Percentiles rank a stretch among this genome's conserved stretches.
Conservation (phyloP, 306 rosid genomes). For the Castanea mollissima region DNA sequence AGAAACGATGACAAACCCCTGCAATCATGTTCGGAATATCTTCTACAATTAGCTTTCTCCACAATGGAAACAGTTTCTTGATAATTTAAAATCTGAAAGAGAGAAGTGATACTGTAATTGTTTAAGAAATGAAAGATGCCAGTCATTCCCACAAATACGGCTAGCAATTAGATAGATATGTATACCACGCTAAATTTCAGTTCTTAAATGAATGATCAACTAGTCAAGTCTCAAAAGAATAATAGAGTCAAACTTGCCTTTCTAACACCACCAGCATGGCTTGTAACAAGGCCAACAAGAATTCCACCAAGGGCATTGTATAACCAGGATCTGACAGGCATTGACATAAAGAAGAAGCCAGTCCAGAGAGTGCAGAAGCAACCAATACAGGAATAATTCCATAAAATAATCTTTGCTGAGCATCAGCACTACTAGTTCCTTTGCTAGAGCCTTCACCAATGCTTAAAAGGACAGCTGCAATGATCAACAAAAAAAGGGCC, state of each 20-base stretch:
- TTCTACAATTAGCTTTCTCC: conserved; percentile 5
- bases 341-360: conserved; percentile 94
- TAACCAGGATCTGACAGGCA: conserved; percentile 84
- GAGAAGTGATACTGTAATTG: neutral
- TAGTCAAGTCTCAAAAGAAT: neutral
- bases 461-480: conserved; percentile 89
- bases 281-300: conserved; percentile 90
- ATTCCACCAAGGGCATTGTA: conserved; percentile 95
- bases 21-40: conserved; percentile 38
- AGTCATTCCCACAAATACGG: conserved; percentile 2
- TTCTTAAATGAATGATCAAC: neutral
- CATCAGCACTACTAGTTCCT: conserved; percentile 45
- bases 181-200: neutral
- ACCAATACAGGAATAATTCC: conserved; percentile 90
- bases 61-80: neutral
- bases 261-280: conserved; percentile 91
- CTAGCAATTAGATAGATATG: neutral
- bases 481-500: conserved; percentile 79
- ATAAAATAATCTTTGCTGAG: conserved; percentile 72
- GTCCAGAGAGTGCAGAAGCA: conserved; percentile 92
- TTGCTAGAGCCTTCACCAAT: conserved; percentile 89
- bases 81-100: neutral
- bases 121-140: neutral
- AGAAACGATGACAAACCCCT: conserved; percentile 97
- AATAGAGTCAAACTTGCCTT: conserved; percentile 57